These are phyloP conservation scores for Pestalotiopsis fici DNA, from an alignment of 2,329 filamentous ascomycete species.

Conservation along the genomic window DNA sequence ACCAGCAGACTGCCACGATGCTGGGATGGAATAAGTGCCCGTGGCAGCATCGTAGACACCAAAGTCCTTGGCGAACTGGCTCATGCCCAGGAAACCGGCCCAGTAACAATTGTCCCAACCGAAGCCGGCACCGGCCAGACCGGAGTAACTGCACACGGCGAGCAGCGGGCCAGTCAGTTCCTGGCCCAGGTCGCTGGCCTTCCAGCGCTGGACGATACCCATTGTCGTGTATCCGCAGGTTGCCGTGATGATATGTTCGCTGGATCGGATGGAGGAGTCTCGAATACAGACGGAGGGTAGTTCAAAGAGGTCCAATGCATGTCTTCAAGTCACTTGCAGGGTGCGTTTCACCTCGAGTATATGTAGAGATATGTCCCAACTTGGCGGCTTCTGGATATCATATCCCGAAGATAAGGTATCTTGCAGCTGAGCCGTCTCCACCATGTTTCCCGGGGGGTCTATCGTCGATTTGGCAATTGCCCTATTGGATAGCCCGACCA, in stretches of 20 bases:
- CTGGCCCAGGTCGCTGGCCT: slow-evolving; percentile 8
- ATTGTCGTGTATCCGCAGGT: not conserved
- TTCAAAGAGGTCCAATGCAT: not conserved
- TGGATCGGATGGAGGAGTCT: not conserved
- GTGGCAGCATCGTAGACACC: not conserved
- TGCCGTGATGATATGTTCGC: not conserved
- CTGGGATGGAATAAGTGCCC: slow-evolving; percentile 3
- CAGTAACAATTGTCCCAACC: slow-evolving; percentile 10
- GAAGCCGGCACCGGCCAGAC: slow-evolving; percentile 8
- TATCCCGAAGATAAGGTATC: slow-evolving; percentile 3
- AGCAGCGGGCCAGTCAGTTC: slow-evolving; percentile 1
- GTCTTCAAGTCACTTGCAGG: not conserved
- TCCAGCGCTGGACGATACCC: slow-evolving; percentile 15
- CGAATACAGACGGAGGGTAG: not conserved
- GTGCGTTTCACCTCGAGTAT: not conserved
- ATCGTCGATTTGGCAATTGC: not conserved
- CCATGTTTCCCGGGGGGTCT: not conserved
- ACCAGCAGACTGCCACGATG: slow-evolving; percentile 8
- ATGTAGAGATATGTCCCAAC: not conserved
- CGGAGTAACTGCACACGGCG: slow-evolving; percentile 1
- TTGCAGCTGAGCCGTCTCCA: not conserved
- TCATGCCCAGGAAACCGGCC: slow-evolving; percentile 9
- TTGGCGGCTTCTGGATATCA: not conserved
- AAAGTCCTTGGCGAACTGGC: slow-evolving; percentile 7
- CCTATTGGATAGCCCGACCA: not conserved